Base-by-base conservation (phyloP, 2,329 filamentous ascomycete genomes). In the Sphaerulina musiva region DNA sequence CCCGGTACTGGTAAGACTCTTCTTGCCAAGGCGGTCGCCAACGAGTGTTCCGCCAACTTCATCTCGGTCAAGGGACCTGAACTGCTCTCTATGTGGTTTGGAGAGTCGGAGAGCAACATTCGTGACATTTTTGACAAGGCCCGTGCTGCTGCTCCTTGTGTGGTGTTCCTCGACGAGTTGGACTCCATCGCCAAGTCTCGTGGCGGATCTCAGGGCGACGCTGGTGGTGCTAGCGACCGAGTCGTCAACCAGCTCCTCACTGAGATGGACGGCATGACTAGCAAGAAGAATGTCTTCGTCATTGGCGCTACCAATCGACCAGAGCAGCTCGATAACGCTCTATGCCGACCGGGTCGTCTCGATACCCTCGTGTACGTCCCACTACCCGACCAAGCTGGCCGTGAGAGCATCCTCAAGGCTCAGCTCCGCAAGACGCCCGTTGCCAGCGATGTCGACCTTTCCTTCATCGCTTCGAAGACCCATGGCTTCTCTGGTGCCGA, bases 281-380 rank as follows among this genome's bases (percentile, higher is more conserved):
- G 92, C 39, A 98, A 98, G 88, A 98, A 98, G 87, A 98, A 98
- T 73, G 93, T 98, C 62, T 98, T 98, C 76, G 93, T 98, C 62
- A 98, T 98, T 67, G 93, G 93, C 73, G 93, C 93, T 44, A 98
- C 93, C 74, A 98, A 98, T 80, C 83, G 93, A 78, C 93, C 93
- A 42, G 93, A 98, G 79, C 93, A 97, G 79, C 87, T 98, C 57
- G 93, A 98, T 74, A 93, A 93, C 71, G 93, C 93, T 65, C 82
- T 98, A 66, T 96, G 92, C 82, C 91, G 93, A 82, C 93, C 93
- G 54, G 93, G 93, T 65, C 93, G 93, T 90, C 87, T 98, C 46
- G 93, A 98, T 74, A 97, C 92, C 38, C 84, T 98, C 63, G 93
- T 98, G 74, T 98, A 98, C 73, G 93, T 98, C 64, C 93, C 93